Percentiles rank a stretch among this genome's conserved stretches.
Evolutionary conservation across 139 green algal species (phyloP).

Genomic region (Chlamydomonas sp.): DNA sequence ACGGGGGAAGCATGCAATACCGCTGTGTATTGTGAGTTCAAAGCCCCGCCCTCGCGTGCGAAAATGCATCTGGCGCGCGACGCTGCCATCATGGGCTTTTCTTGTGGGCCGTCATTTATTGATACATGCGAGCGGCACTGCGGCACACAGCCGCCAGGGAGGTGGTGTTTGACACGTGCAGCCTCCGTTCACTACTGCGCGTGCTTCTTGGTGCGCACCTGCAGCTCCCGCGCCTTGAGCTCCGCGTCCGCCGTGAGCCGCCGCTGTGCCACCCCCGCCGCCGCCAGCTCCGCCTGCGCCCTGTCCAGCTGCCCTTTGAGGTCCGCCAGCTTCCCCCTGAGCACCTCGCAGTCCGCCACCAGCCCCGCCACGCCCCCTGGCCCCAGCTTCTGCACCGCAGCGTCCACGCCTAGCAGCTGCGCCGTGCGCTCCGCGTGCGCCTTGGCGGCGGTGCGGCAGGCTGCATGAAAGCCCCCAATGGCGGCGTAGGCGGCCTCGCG

Average conservation of each 20-base stretch:
- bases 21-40: not conserved
- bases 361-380: constrained; percentile 10
- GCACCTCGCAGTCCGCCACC: constrained; percentile 3
- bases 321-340: constrained; percentile 7
- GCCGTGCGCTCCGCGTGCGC: constrained; percentile 1
- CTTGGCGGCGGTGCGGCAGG: not conserved
- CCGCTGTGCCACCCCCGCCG: not conserved
- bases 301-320: not conserved
- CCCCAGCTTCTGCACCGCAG: constrained; percentile 5
- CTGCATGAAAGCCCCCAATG: constrained; percentile 37
- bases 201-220: too few relatives aligned
- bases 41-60: too few relatives aligned
- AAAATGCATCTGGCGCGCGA: not conserved
- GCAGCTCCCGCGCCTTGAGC: constrained; percentile 1
- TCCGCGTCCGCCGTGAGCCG: constrained; percentile 9
- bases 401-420: not conserved
- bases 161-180: too few relatives aligned
- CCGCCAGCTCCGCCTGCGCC: not conserved
- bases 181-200: too few relatives aligned
- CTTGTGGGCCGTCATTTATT: too few relatives aligned
- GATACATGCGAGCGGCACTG: too few relatives aligned
- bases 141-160: too few relatives aligned
- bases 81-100: too few relatives aligned
- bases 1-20: not conserved
- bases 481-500: constrained; percentile 20